Evolutionary conservation across 1,284 basidiomycete genomes (phyloP).

Genomic region (Malassezia sympodialis): DNA sequence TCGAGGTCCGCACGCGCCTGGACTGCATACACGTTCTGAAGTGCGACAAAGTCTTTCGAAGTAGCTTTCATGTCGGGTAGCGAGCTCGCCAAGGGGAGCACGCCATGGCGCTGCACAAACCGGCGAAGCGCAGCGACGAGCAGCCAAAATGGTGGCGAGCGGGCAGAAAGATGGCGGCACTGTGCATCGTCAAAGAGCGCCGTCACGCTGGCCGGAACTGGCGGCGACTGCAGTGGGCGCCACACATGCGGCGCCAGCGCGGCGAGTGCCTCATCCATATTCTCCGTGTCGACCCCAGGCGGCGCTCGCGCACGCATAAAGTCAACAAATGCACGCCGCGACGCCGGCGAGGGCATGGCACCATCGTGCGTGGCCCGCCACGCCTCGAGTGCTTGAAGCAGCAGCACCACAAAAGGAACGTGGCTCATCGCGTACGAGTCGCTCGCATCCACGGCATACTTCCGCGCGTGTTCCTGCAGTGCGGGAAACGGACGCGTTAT

Average conservation of each 20-base stretch:
- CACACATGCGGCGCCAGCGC: constrained; percentile 40
- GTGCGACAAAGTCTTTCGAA: constrained; percentile 66
- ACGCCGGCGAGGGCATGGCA: constrained; percentile 55
- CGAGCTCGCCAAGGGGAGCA: constrained; percentile 57
- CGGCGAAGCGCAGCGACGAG: constrained; percentile 67
- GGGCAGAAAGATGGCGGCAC: constrained; percentile 35
- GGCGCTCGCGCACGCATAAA: constrained; percentile 55
- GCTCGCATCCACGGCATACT: constrained; percentile 24
- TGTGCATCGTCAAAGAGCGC: constrained; percentile 57
- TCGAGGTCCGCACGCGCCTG: constrained; percentile 62
- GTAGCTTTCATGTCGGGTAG: constrained; percentile 94
- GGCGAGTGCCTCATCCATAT: constrained; percentile 60
- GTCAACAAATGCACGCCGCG: constrained; percentile 71
- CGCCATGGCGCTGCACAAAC: constrained; percentile 49
- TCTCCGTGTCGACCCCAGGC: constrained; percentile 74
- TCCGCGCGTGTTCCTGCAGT: constrained; percentile 24
- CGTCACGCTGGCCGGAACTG: constrained; percentile 27
- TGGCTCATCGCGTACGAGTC: constrained; percentile 37
- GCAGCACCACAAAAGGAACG: constrained; percentile 38
- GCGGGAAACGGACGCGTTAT: constrained; percentile 77
- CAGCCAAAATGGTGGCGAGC: constrained; percentile 59
- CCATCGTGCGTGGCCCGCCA: constrained; percentile 57
- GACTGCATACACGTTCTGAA: constrained; percentile 67
- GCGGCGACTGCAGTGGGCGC: constrained; percentile 30
- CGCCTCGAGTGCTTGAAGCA: constrained; percentile 63